phyloP scores from a whole-genome alignment of 768 basidiomycete genomes.

The Podaxis sp. region DNA sequence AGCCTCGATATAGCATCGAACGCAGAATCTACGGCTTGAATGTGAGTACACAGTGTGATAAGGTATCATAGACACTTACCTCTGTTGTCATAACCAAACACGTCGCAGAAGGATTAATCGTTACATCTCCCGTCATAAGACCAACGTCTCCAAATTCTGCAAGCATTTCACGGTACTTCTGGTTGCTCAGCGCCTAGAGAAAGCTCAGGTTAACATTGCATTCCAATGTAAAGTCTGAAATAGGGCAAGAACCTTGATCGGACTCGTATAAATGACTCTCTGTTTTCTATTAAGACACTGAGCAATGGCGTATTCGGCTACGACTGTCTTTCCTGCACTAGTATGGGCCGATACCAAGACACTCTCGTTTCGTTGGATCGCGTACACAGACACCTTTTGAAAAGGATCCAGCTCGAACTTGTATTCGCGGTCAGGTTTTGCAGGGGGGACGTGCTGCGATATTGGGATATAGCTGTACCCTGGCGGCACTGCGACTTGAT shows the following conservation, averaged over 20 bases:
- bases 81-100: slow-evolving; percentile 99
- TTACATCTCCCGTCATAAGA: slow-evolving; percentile 99
- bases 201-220: slow-evolving; percentile 22
- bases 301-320: slow-evolving; percentile 99
- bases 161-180: slow-evolving; percentile 97
- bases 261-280: slow-evolving; percentile 98
- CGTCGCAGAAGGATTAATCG: slow-evolving; percentile 95
- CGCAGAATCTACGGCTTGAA: slow-evolving; percentile 74
- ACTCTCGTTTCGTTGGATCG: slow-evolving; percentile 96
- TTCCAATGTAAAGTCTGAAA: slow-evolving; percentile 17
- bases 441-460: slow-evolving; percentile 84
- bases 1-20: slow-evolving; percentile 98
- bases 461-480: slow-evolving; percentile 91
- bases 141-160: slow-evolving; percentile 98
- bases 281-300: slow-evolving; percentile 92
- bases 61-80: slow-evolving; percentile 42
- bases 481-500: slow-evolving; percentile 95
- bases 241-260: slow-evolving; percentile 83
- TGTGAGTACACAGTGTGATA: not conserved
- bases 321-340: slow-evolving; percentile 98
- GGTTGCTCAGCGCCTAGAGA: slow-evolving; percentile 90
- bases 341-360: slow-evolving; percentile 98
- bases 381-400: slow-evolving; percentile 90
- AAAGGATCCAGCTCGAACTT: slow-evolving; percentile 98
- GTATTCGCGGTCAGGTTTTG: slow-evolving; percentile 90